Evolutionary conservation across 2,329 filamentous ascomycete species (phyloP).

Genomic region (Talaromyces islandicus): DNA sequence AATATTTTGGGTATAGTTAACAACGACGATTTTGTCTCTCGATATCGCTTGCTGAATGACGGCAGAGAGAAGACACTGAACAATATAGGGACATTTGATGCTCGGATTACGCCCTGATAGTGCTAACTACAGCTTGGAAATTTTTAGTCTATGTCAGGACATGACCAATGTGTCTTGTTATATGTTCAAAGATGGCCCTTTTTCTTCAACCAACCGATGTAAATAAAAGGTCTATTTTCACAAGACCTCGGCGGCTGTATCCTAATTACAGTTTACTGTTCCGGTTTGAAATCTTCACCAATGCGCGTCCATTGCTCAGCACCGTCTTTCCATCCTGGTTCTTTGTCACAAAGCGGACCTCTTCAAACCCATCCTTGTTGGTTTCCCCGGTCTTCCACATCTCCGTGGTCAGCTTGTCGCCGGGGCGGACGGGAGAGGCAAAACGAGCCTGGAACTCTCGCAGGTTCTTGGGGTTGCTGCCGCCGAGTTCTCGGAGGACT

Average conservation of each 20-base stretch:
- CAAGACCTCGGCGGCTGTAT: background rate
- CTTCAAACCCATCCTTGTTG: slow-evolving; percentile 61
- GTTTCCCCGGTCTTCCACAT: slow-evolving; percentile 70
- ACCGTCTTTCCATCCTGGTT: slow-evolving; percentile 78
- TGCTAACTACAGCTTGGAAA: background rate
- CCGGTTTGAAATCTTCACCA: slow-evolving; percentile 57
- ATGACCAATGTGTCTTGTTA: background rate
- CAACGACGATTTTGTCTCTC: slow-evolving; percentile 73
- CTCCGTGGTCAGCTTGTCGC: slow-evolving; percentile 72
- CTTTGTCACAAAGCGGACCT: slow-evolving; percentile 72
- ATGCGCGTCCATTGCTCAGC: slow-evolving; percentile 76
- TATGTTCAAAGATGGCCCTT: background rate
- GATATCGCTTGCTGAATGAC: slow-evolving; percentile 67
- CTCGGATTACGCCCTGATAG: background rate
- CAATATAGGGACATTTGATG: slow-evolving; percentile 21
- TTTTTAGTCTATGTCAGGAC: background rate
- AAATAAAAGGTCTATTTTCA: background rate
- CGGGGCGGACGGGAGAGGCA: slow-evolving; percentile 75
- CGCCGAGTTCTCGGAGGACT: slow-evolving; percentile 67
- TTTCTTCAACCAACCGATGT: background rate
- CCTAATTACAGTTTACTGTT: slow-evolving; percentile 44
- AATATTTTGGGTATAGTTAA: slow-evolving; percentile 50
- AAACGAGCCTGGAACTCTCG: slow-evolving; percentile 87
- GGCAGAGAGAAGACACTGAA: slow-evolving; percentile 30
- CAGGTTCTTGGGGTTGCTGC: slow-evolving; percentile 71